Conservation (phyloP, 2,329 filamentous ascomycete species). For the Alternaria angustiovoidea region DNA sequence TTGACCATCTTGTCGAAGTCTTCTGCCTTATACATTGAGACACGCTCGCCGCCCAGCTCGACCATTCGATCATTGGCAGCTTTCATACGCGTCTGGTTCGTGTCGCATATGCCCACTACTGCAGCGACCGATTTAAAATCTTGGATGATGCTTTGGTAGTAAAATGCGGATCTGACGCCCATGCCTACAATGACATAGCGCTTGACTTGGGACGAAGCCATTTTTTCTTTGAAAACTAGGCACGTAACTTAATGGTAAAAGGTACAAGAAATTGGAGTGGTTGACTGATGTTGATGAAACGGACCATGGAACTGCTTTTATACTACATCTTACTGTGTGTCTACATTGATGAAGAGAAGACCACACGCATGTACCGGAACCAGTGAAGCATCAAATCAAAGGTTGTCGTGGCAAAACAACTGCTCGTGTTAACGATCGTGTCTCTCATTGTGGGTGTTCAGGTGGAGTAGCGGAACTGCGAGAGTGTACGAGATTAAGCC, state of each 20-base stretch:
- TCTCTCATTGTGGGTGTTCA: background rate
- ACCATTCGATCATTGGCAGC: constrained; percentile 63
- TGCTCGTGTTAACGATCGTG: background rate
- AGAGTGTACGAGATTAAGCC: background rate
- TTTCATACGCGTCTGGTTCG: constrained; percentile 67
- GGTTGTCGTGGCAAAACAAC: background rate
- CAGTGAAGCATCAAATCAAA: constrained; percentile 1
- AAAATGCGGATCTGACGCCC: constrained; percentile 68
- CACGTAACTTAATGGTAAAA: background rate
- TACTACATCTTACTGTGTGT: background rate
- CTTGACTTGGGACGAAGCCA: constrained; percentile 18
- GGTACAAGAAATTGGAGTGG: background rate
- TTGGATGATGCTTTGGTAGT: constrained; percentile 65
- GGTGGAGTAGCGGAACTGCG: background rate
- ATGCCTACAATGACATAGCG: constrained; percentile 65
- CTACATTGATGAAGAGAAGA: background rate
- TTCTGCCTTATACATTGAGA: constrained; percentile 63
- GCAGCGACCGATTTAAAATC: constrained; percentile 61
- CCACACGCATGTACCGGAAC: background rate
- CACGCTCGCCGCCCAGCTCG: constrained; percentile 55
- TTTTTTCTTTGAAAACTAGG: background rate
- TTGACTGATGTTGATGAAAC: background rate
- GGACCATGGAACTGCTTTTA: background rate
- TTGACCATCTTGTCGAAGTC: constrained; percentile 67
- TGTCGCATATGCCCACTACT: constrained; percentile 67